A percentile compares a stretch with the other conserved stretches of the same genome.
phyloP scores from a whole-genome alignment of 140 eudicot species.

The Oenanthe javanica region DNA sequence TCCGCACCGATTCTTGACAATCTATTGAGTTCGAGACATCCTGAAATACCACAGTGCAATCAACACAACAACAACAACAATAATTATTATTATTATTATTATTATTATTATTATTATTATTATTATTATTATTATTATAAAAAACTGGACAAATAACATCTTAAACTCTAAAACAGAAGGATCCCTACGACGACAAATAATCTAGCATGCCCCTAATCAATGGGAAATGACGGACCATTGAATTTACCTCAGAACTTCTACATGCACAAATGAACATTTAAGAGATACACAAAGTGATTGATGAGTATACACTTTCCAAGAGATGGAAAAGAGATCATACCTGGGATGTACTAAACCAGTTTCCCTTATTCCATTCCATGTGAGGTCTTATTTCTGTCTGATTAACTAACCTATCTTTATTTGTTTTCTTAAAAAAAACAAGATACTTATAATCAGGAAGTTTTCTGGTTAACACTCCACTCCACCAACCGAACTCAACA shows the following conservation, averaged over 20 bases:
- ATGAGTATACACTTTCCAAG: neutral
- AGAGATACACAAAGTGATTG: neutral
- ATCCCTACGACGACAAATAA: neutral
- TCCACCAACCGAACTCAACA: slow-evolving; percentile 70
- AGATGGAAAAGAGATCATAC: slow-evolving; percentile 29
- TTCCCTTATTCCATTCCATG: slow-evolving; percentile 83
- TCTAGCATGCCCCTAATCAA: neutral
- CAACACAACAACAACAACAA: too few relatives aligned
- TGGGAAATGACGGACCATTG: neutral
- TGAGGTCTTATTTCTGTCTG: slow-evolving; percentile 56
- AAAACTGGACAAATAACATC: neutral
- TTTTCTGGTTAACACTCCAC: slow-evolving; percentile 71
- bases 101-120: too few relatives aligned
- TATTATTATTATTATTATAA: too few relatives aligned
- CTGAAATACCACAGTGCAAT: slow-evolving; percentile 26
- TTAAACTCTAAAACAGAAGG: neutral
- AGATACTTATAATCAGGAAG: slow-evolving; percentile 65
- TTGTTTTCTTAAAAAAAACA: slow-evolving; percentile 54
- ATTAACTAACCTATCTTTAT: slow-evolving; percentile 38
- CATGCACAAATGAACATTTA: neutral
- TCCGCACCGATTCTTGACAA: slow-evolving; percentile 6
- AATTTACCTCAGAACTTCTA: neutral
- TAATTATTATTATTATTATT: too few relatives aligned
- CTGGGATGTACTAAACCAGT: slow-evolving; percentile 75
- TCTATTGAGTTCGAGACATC: slow-evolving; percentile 20